Evolutionary conservation across 2,329 filamentous ascomycete genomes (phyloP).

Genomic region (Arthroderma uncinatum): DNA sequence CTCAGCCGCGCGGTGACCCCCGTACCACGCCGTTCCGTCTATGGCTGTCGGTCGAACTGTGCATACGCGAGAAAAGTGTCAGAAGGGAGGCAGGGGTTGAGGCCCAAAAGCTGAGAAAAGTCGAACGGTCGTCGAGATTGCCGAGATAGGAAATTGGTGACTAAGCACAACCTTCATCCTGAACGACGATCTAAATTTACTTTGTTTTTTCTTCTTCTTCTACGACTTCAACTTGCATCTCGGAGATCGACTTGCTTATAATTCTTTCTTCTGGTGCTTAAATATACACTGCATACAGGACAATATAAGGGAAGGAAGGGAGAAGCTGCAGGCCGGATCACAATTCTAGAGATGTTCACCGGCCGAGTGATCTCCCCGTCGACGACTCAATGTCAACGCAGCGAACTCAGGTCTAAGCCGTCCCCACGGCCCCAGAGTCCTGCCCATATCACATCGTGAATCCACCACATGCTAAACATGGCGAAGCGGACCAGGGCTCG

Average conservation of each 20-base stretch:
- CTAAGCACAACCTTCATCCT: not conserved
- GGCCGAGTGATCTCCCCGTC: too few species aligned
- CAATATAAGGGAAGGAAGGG: not conserved
- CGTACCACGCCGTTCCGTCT: too few species aligned
- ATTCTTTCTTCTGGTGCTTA: not conserved
- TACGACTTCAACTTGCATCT: not conserved
- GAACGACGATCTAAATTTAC: not conserved
- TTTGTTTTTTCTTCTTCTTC: not conserved
- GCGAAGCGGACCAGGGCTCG: slow-evolving; percentile 1
- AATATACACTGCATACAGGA: not conserved
- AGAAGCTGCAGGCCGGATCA: not conserved
- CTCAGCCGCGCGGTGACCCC: too few species aligned
- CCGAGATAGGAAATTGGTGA: not conserved
- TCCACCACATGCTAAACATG: slow-evolving; percentile 7
- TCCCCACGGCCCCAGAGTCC: slow-evolving; percentile 1
- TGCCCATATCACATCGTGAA: slow-evolving; percentile 2
- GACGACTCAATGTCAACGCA: too few species aligned
- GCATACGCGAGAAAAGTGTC: not conserved
- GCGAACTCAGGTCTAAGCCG: too few species aligned
- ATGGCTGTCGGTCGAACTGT: too few species aligned
- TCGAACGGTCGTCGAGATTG: slow-evolving; percentile 26
- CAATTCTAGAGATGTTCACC: not conserved
- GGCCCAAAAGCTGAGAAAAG: not conserved
- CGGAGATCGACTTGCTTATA: not conserved
- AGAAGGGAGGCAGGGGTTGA: too few species aligned